Base-by-base conservation (phyloP, 1,284 basidiomycete genomes). In the Moniliophthora roreri region DNA sequence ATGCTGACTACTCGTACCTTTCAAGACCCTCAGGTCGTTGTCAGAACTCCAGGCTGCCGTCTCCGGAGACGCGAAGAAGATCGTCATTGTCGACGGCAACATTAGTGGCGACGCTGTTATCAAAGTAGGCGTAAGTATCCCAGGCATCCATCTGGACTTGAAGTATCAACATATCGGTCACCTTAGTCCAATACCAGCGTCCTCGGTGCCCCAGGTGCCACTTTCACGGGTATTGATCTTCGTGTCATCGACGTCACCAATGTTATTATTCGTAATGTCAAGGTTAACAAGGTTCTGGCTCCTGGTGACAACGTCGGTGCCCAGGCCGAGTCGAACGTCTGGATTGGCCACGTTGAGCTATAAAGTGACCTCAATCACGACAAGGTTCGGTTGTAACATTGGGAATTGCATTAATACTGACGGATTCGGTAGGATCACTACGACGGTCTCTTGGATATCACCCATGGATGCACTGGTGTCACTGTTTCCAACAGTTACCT, bases 201-300 rank as follows among this genome's bases (percentile, higher is more conserved):
- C 39, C 60, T 79, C 21, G 69, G 70, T 37, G 63, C 62, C 50
- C 37, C 58, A 41, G 66, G 66, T 26, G 63, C 66, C 23, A 55
- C 71, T 6, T 71, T 76, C 44, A 60, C 61, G 39, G 75, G 75
- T 41, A 66, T 71, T 55, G 75, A 74, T 1, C 67, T 77, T 37
- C 72, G 77, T 52, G 71, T 78, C 47, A 55, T 75, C 45, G 60
- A 71, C 34, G 69, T 68, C 45, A 61, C 55, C 35, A 79, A 79
- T 52, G 76, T 79, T 48, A 79, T 79, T 60, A 71, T 78, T 55
- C 71, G 77, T 26, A 79, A 79, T 59, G 60, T 79, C 60, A 77
- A 76, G 61, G 72, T 79, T 52, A 73, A 73, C 38, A 78, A 78
- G 62, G 77, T 79, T 24, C 62, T 77, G 0, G 75, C 76, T 1